Conservation (phyloP, 106 monocot genomes). For the Iris macrosiphon region DNA sequence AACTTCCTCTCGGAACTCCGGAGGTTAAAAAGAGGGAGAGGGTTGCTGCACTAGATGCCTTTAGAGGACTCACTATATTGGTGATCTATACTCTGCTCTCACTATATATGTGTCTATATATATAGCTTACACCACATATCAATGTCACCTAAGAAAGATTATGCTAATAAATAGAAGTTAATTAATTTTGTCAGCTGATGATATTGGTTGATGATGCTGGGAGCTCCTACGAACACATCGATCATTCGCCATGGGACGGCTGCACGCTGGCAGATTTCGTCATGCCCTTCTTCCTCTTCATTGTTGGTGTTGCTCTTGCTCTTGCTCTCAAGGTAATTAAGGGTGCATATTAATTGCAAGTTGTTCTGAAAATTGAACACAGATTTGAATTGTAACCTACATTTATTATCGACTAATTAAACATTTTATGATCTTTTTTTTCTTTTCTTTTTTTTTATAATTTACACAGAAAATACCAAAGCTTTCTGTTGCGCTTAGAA, state of each 20-base stretch:
- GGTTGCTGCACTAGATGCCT: slow-evolving; percentile 39
- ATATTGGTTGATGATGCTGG: slow-evolving; percentile 39
- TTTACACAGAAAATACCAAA: slow-evolving; percentile 30
- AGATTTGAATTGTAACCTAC: background rate
- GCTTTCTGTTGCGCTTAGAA: slow-evolving; percentile 14
- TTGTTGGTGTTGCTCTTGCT: slow-evolving; percentile 37
- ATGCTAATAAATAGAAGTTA: no score
- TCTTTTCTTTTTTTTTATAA: background rate
- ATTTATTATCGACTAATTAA: background rate
- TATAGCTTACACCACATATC: background rate
- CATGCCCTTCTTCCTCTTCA: slow-evolving; percentile 56
- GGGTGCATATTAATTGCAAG: no score
- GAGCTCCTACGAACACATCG: slow-evolving; percentile 23
- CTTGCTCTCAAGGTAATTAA: slow-evolving; percentile 33
- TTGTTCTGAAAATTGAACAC: background rate
- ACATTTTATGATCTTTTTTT: background rate
- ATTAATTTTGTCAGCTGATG: slow-evolving; percentile 18
- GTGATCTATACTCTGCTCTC: slow-evolving; percentile 1
- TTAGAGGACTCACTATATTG: slow-evolving; percentile 44
- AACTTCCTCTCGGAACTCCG: background rate
- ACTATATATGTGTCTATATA: background rate
- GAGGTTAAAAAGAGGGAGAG: slow-evolving; percentile 16
- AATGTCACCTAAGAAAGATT: no score
- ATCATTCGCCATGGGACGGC: slow-evolving; percentile 53
- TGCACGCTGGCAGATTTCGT: slow-evolving; percentile 48